Evolutionary conservation across 495 filamentous ascomycete species (phyloP), one percentile per base, ranked within the genome.

Genomic region (Penicillium herquei): DNA sequence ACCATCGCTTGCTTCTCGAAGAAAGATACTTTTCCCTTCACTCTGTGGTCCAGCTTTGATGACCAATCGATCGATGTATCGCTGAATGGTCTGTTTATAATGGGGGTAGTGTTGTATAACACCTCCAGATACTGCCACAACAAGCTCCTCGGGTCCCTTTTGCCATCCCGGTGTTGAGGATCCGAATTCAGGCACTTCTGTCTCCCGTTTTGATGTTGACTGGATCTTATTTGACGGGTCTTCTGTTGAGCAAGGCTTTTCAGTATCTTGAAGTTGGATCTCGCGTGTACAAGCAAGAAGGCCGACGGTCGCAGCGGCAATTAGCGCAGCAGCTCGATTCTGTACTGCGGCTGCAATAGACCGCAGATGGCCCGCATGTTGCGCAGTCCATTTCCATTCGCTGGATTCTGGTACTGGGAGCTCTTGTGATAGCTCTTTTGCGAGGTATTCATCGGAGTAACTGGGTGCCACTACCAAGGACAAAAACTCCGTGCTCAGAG

Each of bases 31-130:
- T 45, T 84, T 78, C 3, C 77, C 78, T 10, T 65, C 65, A 21
- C 78, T 68, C 2, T 72, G 65, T 3, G 72, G 71, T 32, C 80
- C 80, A 32, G 81, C 79, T 12, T 70, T 70, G 5, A 73, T 61
- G 17, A 87, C 61, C 2, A 90, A 78, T 16, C 74, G 69, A 63
- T 89, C 82, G 21, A 90, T 73, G 61, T 84, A 84, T 50, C 62
- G 54, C 63, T 88, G 85, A 49, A 84, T 82, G 42, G 81, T 81
- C 30, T 74, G 68, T 37, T 87, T 73, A 61, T 86, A 90, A 54
- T 81, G 63, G n/a, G 87, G 87, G 61, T 89, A 89, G 56, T 87
- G 80, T 30, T 82, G 80, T 39, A 90, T 89, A 49, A 86, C 87
- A 42, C 87, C 86, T 3, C 87, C 87, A 1, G 86, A 87, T 51